Base-by-base conservation (phyloP, 352 stramenopile genomes). In the Globisporangium takayamanum region DNA sequence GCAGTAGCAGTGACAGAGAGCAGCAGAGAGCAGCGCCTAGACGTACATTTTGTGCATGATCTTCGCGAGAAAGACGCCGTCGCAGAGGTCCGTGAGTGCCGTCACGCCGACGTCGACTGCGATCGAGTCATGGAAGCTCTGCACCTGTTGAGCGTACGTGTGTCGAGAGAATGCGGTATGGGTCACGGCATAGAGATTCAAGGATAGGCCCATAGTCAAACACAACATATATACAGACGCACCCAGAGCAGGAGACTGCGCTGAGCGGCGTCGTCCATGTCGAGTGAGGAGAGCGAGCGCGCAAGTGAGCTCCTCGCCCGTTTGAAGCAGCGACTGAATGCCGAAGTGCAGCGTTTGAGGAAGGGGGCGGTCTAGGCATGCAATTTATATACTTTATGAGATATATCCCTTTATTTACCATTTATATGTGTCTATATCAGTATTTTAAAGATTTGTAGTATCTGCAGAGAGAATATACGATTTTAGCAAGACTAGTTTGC, bases 31-130 rank as follows among this genome's bases (percentile, higher is more conserved):
- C n/a, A 54, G 22, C 22, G 22, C 22, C 22, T 22, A 22, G 41
- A 76, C 78, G 60, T 72, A 94, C 84, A 94, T 91, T 66, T 87
- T 72, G 63, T 94, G 78, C 77, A 94, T 87, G 59, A 94, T 78
- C 62, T 88, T 82, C 55, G 78, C 72, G 47, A 94, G 70, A 61
- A 94, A 90, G 50, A 94, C 80, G 55, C 84, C 84, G 59, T 94
- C 82, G 54, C 76, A 83, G 37, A 92, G 74, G 59, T 89, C 81
- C 26, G 70, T 63, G 45, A 92, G 56, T 30, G 67, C 66, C 30
- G 59, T 50, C 42, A 89, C 59, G 50, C 67, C 55, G 53, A 64
- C 57, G 44, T 87, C 72, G 45, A 64, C 68, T 25, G 70, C 76
- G 45, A 88, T 53, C 41, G 72, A 77, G 26, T 84, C 72, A 7